These are phyloP conservation scores for Penicillium crustosum DNA, from an alignment of 2,329 filamentous ascomycete species.

Conservation along the genomic window DNA sequence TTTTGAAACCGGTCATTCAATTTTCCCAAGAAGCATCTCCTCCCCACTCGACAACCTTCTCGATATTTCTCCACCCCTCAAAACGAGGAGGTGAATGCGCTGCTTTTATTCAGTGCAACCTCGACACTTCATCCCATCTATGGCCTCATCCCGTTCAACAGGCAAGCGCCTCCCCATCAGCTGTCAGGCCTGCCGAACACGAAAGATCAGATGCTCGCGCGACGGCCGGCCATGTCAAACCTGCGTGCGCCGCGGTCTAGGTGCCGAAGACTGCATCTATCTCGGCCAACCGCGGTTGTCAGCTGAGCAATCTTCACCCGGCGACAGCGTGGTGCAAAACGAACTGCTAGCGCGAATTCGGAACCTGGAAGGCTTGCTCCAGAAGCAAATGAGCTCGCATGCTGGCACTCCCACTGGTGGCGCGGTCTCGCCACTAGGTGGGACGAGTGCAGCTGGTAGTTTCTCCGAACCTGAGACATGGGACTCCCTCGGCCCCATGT, in stretches of 20 bases:
- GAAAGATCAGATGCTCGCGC: slow-evolving; percentile 44
- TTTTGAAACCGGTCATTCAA: background rate
- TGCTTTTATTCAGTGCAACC: background rate
- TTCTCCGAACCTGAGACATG: slow-evolving; percentile 28
- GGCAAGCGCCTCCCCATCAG: slow-evolving; percentile 42
- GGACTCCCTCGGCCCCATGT: slow-evolving; percentile 21
- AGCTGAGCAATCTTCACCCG: slow-evolving; percentile 24
- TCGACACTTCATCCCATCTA: slow-evolving; percentile 4
- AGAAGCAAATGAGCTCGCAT: slow-evolving; percentile 33
- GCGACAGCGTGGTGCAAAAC: slow-evolving; percentile 30
- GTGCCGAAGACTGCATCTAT: slow-evolving; percentile 40
- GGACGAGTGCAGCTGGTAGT: slow-evolving; percentile 29
- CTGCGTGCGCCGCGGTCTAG: slow-evolving; percentile 40
- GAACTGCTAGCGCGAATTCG: slow-evolving; percentile 37
- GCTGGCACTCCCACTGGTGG: slow-evolving; percentile 23
- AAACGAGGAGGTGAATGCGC: background rate
- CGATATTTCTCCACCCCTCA: background rate
- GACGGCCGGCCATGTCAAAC: slow-evolving; percentile 42
- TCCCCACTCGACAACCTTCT: background rate
- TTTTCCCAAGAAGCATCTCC: background rate
- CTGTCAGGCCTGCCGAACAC: slow-evolving; percentile 43
- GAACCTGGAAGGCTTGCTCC: slow-evolving; percentile 38
- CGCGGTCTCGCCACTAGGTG: slow-evolving; percentile 28
- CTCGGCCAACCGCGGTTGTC: slow-evolving; percentile 37
- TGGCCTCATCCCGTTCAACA: slow-evolving; percentile 30